Evolutionary conservation across 2,329 filamentous ascomycete species (phyloP).

Genomic region (Tolypocladium tundrense): DNA sequence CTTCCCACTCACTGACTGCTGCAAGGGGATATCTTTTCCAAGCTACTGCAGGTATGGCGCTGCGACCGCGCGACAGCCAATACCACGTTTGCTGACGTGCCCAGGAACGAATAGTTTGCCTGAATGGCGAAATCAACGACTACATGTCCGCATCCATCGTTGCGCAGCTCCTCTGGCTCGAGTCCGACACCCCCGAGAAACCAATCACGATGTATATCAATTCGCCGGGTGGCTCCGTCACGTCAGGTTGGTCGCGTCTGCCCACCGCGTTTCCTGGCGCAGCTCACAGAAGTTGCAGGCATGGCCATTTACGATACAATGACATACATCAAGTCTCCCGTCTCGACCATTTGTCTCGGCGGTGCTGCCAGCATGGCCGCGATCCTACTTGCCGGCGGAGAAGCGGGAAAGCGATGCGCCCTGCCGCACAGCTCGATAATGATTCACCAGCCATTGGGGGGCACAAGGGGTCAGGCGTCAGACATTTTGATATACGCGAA

Average conservation of each 20-base stretch:
- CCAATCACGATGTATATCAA: constrained; percentile 98
- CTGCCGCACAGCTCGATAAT: constrained; percentile 93
- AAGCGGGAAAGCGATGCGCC: constrained; percentile 74
- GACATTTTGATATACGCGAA: constrained; percentile 97
- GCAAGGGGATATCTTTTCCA: constrained; percentile 72
- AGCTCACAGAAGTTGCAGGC: constrained; percentile 23
- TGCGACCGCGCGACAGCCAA: neutral
- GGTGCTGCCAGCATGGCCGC: constrained; percentile 94
- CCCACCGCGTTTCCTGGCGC: neutral
- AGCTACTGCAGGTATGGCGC: constrained; percentile 56
- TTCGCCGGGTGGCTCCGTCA: constrained; percentile 86
- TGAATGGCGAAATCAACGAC: constrained; percentile 88
- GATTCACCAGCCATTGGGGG: constrained; percentile 89
- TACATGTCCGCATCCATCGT: constrained; percentile 87
- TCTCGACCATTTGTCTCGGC: constrained; percentile 90
- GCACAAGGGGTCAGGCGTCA: constrained; percentile 52
- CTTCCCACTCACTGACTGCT: constrained; percentile 8
- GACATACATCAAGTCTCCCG: constrained; percentile 87
- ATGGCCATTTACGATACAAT: constrained; percentile 97
- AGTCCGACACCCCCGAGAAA: constrained; percentile 90
- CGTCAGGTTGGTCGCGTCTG: constrained; percentile 37
- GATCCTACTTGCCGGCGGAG: constrained; percentile 76
- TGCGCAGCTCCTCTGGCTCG: constrained; percentile 92
- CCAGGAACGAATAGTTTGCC: constrained; percentile 84
- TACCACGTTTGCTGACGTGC: constrained; percentile 3